phyloP scores from a whole-genome alignment of 257 asterid species.

The Solanum rostratum region DNA sequence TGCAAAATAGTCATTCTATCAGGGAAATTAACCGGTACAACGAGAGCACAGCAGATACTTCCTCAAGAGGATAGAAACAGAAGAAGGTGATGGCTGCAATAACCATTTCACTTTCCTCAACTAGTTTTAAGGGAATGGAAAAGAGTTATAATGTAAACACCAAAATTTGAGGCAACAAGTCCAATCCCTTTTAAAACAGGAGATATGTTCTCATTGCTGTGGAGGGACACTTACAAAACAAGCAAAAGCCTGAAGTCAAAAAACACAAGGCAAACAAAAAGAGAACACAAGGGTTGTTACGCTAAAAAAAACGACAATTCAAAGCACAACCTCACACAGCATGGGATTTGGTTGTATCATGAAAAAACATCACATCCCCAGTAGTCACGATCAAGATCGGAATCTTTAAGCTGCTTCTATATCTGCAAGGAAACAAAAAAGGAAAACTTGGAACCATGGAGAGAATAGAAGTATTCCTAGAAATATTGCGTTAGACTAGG shows the following conservation, averaged over 20 bases:
- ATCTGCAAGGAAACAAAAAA: conserved; percentile 4
- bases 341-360: not conserved
- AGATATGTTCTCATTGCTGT: conserved; percentile 5
- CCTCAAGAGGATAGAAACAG: not conserved
- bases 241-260: not conserved
- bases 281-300: not conserved
- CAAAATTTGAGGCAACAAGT: not conserved
- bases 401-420: not conserved
- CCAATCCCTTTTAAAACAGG: not conserved
- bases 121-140: not conserved
- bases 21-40: not conserved
- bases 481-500: not conserved
- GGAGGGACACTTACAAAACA: not conserved
- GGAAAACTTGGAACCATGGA: not conserved
- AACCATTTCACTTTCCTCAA: not conserved
- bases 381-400: not conserved
- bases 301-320: not conserved
- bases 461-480: not conserved
- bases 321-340: not conserved
- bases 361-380: not conserved
- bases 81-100: not conserved
- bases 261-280: not conserved
- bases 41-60: not conserved
- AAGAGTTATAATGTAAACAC: not conserved
- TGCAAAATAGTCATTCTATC: not conserved